Base-by-base conservation (phyloP, 2,329 filamentous ascomycete species). In the Ascocoryne sarcoides region DNA sequence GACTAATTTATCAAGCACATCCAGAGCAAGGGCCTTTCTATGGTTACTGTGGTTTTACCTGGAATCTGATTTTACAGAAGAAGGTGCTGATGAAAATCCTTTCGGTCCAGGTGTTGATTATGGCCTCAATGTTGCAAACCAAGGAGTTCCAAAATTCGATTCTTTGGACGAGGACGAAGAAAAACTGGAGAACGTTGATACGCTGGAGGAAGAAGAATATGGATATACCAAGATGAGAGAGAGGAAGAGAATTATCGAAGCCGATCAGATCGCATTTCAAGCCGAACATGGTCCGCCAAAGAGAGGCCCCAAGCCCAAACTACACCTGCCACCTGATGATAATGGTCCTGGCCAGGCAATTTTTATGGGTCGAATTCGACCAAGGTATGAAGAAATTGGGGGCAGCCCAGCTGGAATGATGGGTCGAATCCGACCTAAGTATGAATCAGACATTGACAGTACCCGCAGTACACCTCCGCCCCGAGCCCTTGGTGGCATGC, bases 11-110 rank as follows among this genome's bases (percentile, higher is more conserved):
- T 86, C 81, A 42, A 96, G 89, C 62, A 66, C 71, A 51, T 94
- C 86, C 46, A 77, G 92, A 47, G 89, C 92, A 1, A 79, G 69
- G 32, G 90, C 90, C 1, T 98, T 98, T 53, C 66, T 98, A 15
- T 98, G 92, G 92, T 69, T 98, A 48, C 93, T 98, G 79, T 98
- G 92, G 92, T 95, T 92, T 70, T 96, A 98, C 58, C 73, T 98
- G 14, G 92, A 98, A 61, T 95, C 89, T 19, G 87, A 95, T 60
- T 96, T 95, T 52, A 85, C 85, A 0, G 79, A 83, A 52, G 85
- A 95, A 55, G 87, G 85, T 41, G 90, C 87, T 32, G 73, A 86
- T 35, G 82, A 85, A 52, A 98, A 98, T 56, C 92, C 92, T 0
- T 98, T 95, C 54, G 92, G 92, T 0, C 60, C 69, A 9, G 79